These are phyloP conservation scores for Fusarium clavum DNA, from an alignment of 2,329 filamentous ascomycete genomes.

Conservation along the genomic window DNA sequence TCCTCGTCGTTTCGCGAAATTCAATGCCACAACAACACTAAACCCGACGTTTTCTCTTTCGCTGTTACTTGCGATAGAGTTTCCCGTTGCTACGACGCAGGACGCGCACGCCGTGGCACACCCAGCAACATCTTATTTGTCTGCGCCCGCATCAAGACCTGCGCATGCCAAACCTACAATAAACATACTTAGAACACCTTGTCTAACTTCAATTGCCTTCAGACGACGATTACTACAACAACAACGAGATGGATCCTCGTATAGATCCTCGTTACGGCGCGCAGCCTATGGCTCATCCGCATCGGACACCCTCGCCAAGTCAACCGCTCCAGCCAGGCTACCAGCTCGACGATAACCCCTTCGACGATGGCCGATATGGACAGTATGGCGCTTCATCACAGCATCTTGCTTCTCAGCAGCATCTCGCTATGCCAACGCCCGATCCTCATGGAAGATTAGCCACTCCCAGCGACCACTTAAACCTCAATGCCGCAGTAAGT, in stretches of 20 bases:
- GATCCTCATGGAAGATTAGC: slow-evolving; percentile 54
- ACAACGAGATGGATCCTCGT: slow-evolving; percentile 62
- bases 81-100: slow-evolving; percentile 23
- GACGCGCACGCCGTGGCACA: slow-evolving; percentile 31
- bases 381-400: slow-evolving; percentile 47
- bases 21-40: background rate
- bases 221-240: slow-evolving; percentile 72
- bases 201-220: slow-evolving; percentile 39
- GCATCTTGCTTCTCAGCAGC: slow-evolving; percentile 39
- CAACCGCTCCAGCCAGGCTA: slow-evolving; percentile 80
- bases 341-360: slow-evolving; percentile 79
- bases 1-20: background rate
- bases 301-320: slow-evolving; percentile 79
- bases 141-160: slow-evolving; percentile 6
- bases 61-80: slow-evolving; percentile 6
- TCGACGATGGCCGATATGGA: slow-evolving; percentile 78
- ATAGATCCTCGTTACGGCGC: slow-evolving; percentile 60
- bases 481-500: slow-evolving; percentile 86
- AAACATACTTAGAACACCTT: slow-evolving; percentile 5
- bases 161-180: slow-evolving; percentile 18
- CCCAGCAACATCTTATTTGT: slow-evolving; percentile 16
- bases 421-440: slow-evolving; percentile 48
- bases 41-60: background rate
- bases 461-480: slow-evolving; percentile 79
- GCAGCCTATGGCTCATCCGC: slow-evolving; percentile 39